Base-by-base conservation (phyloP, 768 basidiomycete species). In the Xerocomellus intermedius region DNA sequence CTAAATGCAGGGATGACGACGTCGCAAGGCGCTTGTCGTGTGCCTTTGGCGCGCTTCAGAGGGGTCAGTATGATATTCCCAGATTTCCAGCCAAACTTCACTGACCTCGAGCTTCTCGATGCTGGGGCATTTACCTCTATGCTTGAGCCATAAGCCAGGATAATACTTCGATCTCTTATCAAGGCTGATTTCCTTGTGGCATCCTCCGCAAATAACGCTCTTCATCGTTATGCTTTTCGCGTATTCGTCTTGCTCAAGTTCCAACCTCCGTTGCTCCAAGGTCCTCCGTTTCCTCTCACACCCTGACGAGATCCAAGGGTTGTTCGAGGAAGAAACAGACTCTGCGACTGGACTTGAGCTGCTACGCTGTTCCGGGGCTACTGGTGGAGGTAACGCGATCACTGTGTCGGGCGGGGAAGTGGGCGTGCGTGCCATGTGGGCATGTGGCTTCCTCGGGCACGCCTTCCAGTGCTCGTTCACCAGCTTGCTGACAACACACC, bases 131-230 rank as follows among this genome's bases (percentile, higher is more conserved):
- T 72, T 72, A 3, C 53, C 26, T 39, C 52, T 64, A 50, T 73
- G 72, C 54, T 73, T 73, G 47, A 46, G 36, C 72, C 72, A 73
- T 8, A 73, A 38, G 8, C 72, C 72, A 16, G 72, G 70, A 39
- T 73, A 74, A 57, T 74, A 74, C 24, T 56, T 48, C 3, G 66
- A 71, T 41, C 72, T 51, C 50, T 69, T 71, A 43, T 73, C 73
- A 14, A 73, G 66, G 42, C 70, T 71, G 38, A 73, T 74, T 17
- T 53, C 58, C 53, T 46, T 72, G 32, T 47, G 12, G 32, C 73
- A 73, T 30, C 64, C 73, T 10, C 35, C 42, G 41, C 72, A 73
- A 4, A 56, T 48, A 4, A 73, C 72, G 36, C 63, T 71, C 26
- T 62, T 71, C 17, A 47, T 50, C 41, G 56, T 63, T 17, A 73